A percentile compares a stretch with the other conserved stretches of the same genome.
Evolutionary conservation across 2,329 filamentous ascomycete genomes (phyloP).

Genomic region (Phialophora chinensis): DNA sequence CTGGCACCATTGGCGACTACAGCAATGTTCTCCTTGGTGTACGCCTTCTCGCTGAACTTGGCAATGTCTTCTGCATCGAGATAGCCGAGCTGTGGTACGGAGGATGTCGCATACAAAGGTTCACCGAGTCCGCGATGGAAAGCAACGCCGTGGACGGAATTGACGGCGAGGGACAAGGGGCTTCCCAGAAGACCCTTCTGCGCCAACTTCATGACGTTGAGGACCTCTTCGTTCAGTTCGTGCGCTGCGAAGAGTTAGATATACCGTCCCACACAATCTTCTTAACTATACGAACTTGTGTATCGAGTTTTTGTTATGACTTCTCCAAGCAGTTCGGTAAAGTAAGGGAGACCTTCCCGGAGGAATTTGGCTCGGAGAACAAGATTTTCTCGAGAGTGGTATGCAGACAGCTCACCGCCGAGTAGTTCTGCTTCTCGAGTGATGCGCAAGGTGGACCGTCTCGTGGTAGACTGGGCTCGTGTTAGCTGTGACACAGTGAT

Average conservation of each 20-base stretch:
- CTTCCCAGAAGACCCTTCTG: slow-evolving; percentile 73
- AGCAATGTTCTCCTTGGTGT: slow-evolving; percentile 88
- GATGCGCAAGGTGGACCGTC: slow-evolving; percentile 89
- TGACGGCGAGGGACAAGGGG: slow-evolving; percentile 74
- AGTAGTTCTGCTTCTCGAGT: slow-evolving; percentile 94
- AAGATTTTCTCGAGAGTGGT: slow-evolving; percentile 91
- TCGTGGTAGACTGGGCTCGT: slow-evolving; percentile 73
- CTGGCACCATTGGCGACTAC: slow-evolving; percentile 88
- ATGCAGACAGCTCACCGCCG: slow-evolving; percentile 83
- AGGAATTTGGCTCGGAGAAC: slow-evolving; percentile 95
- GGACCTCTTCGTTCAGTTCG: slow-evolving; percentile 88
- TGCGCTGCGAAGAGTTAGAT: slow-evolving; percentile 64
- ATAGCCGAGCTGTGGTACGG: slow-evolving; percentile 78
- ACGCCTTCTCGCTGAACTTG: slow-evolving; percentile 77
- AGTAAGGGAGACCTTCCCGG: slow-evolving; percentile 94
- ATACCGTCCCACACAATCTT: neutral
- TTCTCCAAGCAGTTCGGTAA: slow-evolving; percentile 92
- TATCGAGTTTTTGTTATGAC: slow-evolving; percentile 88
- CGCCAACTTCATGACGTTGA: slow-evolving; percentile 75
- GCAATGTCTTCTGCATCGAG: slow-evolving; percentile 76
- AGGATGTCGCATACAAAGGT: slow-evolving; percentile 73
- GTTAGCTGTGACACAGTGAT: slow-evolving; percentile 24
- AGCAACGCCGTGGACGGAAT: slow-evolving; percentile 82
- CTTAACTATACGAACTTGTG: slow-evolving; percentile 56
- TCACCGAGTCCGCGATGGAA: slow-evolving; percentile 93